Evolutionary conservation across 768 basidiomycete species (phyloP).

Genomic region (Sporobolomyces phaffii): DNA sequence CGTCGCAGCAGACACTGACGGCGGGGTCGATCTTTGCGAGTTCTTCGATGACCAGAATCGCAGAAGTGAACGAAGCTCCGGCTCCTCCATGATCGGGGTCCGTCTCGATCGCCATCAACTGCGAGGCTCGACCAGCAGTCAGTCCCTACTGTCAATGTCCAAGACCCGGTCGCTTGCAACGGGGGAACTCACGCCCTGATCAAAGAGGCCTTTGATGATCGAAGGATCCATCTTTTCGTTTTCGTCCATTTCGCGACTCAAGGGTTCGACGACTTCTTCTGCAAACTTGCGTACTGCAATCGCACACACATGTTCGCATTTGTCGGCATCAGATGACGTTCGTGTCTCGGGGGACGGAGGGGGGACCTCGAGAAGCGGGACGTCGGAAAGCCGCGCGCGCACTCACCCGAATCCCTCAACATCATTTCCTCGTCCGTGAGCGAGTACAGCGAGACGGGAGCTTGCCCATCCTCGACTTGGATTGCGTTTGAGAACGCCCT

Average conservation of each 20-base stretch:
- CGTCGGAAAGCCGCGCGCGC: not conserved
- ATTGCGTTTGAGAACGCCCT: conserved; percentile 18
- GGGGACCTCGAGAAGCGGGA: not conserved
- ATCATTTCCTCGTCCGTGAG: conserved; percentile 94
- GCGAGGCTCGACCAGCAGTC: conserved; percentile 2
- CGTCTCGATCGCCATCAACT: conserved; percentile 99
- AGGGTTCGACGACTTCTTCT: conserved; percentile 78
- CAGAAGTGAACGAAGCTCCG: conserved; percentile 84
- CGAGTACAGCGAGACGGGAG: conserved; percentile 57
- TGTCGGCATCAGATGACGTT: not conserved
- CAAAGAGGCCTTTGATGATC: conserved; percentile 80
- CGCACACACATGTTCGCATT: not conserved
- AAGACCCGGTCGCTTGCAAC: not conserved
- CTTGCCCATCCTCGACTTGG: conserved; percentile 8
- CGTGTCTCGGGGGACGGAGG: not conserved
- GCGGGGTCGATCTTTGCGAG: conserved; percentile 93
- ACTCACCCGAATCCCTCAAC: conserved; percentile 80
- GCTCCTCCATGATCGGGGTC: conserved; percentile 73
- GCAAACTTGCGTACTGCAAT: conserved; percentile 75
- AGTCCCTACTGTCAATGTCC: not conserved
- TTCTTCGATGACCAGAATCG: conserved; percentile 94
- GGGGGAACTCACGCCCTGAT: conserved; percentile 70
- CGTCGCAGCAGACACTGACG: conserved; percentile 93
- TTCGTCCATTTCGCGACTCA: conserved; percentile 96
- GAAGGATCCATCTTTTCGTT: conserved; percentile 85